A percentile compares a stretch with the other conserved stretches of the same genome.
Conservation (phyloP, 108 stramenopile genomes). For the Skeletonema grethae region DNA sequence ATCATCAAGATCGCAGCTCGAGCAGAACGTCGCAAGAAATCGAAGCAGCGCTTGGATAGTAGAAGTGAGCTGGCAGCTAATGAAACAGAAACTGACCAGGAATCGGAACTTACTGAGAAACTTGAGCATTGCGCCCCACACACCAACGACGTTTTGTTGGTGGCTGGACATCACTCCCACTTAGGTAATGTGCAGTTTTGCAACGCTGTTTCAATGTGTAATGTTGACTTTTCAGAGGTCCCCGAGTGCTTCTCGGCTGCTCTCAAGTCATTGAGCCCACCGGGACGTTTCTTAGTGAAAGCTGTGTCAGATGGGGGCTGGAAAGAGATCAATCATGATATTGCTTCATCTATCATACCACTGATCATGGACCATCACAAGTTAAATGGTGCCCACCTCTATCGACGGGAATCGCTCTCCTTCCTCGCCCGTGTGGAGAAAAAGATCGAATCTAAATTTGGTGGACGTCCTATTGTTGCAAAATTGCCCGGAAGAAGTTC, state of each 20-base stretch:
- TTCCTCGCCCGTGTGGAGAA: background rate
- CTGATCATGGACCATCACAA: slow-evolving; percentile 3
- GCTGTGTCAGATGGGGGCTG: background rate
- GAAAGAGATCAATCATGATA: background rate
- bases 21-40: background rate
- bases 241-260: background rate
- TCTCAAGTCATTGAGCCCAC: slow-evolving; percentile 1
- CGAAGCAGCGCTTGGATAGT: background rate
- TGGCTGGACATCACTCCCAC: background rate
- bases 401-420: background rate
- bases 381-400: background rate
- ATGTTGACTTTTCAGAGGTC: background rate
- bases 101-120: background rate
- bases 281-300: slow-evolving; percentile 5
- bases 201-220: slow-evolving; percentile 6
- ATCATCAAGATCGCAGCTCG: background rate
- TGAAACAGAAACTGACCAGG: background rate
- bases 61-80: background rate
- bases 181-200: background rate
- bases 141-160: slow-evolving; percentile 5
- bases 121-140: background rate
- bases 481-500: background rate
- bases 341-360: background rate
- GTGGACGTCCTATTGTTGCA: background rate
- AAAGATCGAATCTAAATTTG: background rate